Conservation (phyloP, 2,329 filamentous ascomycete genomes). For the Trichoderma guizhouense region DNA sequence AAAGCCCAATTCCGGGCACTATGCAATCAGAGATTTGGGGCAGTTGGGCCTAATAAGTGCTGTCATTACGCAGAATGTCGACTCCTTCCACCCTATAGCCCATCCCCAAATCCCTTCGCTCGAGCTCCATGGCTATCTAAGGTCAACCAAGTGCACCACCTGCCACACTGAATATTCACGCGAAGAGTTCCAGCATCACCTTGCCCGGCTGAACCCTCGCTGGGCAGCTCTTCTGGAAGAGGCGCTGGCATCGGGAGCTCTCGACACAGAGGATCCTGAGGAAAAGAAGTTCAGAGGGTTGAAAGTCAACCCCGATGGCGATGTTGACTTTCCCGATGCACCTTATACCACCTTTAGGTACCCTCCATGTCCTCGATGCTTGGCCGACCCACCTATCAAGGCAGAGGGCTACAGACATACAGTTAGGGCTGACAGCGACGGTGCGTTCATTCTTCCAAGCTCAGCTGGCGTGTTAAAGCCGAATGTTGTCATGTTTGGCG, state of each 20-base stretch:
- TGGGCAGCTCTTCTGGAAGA: constrained; percentile 77
- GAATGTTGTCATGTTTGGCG: constrained; percentile 94
- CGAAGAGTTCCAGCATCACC: constrained; percentile 68
- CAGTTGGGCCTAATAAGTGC: constrained; percentile 67
- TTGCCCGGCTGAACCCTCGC: constrained; percentile 76
- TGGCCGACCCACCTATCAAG: constrained; percentile 57
- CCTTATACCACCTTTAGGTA: constrained; percentile 90
- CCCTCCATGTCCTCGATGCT: constrained; percentile 79
- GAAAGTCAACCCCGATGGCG: constrained; percentile 88
- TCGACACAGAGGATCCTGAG: constrained; percentile 72
- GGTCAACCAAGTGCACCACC: constrained; percentile 74
- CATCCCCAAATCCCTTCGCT: constrained; percentile 73
- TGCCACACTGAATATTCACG: constrained; percentile 72
- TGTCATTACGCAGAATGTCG: constrained; percentile 94
- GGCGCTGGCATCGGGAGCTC: constrained; percentile 68
- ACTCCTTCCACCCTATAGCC: constrained; percentile 80
- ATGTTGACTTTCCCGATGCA: constrained; percentile 83
- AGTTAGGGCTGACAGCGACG: constrained; percentile 73
- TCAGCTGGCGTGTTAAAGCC: constrained; percentile 84
- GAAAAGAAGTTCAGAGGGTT: constrained; percentile 67
- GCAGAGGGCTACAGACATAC: constrained; percentile 52
- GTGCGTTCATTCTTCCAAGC: constrained; percentile 67
- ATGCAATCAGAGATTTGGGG: constrained; percentile 70
- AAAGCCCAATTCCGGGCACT: constrained; percentile 75
- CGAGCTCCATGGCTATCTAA: constrained; percentile 88